phyloP scores from a whole-genome alignment of 805 yeast genomes.

The Debaryomyces hansenii region DNA sequence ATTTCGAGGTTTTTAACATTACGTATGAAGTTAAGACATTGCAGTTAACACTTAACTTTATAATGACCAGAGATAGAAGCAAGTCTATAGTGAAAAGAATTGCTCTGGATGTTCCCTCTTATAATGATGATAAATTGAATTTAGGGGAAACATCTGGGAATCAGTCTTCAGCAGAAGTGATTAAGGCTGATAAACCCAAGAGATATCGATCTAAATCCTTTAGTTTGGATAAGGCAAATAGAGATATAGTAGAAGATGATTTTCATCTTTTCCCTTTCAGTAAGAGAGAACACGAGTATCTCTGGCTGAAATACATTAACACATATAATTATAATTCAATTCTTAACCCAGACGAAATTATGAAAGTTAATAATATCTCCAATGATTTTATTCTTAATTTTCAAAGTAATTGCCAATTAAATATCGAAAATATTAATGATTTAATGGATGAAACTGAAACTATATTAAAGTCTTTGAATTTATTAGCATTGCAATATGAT shows the following conservation, averaged over 20 bases:
- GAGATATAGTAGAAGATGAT: neutral
- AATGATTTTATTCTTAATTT: slow-evolving; percentile 36
- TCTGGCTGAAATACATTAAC: slow-evolving; percentile 36
- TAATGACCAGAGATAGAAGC: slow-evolving; percentile 50
- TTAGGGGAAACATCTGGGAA: slow-evolving; percentile 12
- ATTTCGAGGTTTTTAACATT: neutral
- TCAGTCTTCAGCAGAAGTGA: neutral
- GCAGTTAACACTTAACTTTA: neutral
- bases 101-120: slow-evolving; percentile 52
- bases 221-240: neutral
- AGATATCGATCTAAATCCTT: slow-evolving; percentile 7
- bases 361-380: slow-evolving; percentile 35
- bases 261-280: slow-evolving; percentile 6
- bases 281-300: slow-evolving; percentile 6
- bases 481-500: slow-evolving; percentile 52
- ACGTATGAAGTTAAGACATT: too few species aligned
- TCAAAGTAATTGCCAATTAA: slow-evolving; percentile 29
- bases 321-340: slow-evolving; percentile 44
- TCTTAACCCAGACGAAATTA: slow-evolving; percentile 41
- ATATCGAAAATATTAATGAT: slow-evolving; percentile 18
- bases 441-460: slow-evolving; percentile 48
- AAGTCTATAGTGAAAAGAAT: slow-evolving; percentile 63
- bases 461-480: slow-evolving; percentile 46
- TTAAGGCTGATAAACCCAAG: neutral
- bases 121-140: slow-evolving; percentile 25